Conservation (phyloP, 2,329 filamentous ascomycete species). For the Cryoendolithus antarcticus region DNA sequence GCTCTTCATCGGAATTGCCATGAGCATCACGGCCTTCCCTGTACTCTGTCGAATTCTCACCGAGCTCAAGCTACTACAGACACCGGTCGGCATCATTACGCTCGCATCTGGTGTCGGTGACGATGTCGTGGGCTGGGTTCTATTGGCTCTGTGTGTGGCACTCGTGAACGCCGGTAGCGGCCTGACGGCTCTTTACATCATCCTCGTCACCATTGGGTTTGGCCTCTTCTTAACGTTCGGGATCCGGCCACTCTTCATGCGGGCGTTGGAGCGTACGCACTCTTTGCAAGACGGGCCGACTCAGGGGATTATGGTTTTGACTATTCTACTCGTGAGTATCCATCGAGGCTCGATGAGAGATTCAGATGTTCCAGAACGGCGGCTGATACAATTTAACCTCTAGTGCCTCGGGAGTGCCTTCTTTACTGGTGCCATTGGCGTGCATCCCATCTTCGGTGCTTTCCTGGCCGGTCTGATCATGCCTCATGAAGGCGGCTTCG, state of each 20-base stretch:
- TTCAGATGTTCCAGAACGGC: slow-evolving; percentile 20
- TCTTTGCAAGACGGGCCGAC: slow-evolving; percentile 75
- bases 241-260: slow-evolving; percentile 61
- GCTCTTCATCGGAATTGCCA: slow-evolving; percentile 72
- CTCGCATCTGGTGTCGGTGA: slow-evolving; percentile 83
- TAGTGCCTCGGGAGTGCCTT: slow-evolving; percentile 54
- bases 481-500: slow-evolving; percentile 74
- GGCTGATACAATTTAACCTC: too few species aligned
- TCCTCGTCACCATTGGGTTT: slow-evolving; percentile 62
- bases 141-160: slow-evolving; percentile 83
- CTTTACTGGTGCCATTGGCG: slow-evolving; percentile 77
- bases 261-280: slow-evolving; percentile 56
- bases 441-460: slow-evolving; percentile 84
- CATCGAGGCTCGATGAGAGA: neutral
- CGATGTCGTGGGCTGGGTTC: slow-evolving; percentile 76
- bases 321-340: slow-evolving; percentile 51
- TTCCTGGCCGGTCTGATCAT: slow-evolving; percentile 79
- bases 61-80: slow-evolving; percentile 69
- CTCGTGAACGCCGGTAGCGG: slow-evolving; percentile 75
- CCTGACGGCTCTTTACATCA: slow-evolving; percentile 66
- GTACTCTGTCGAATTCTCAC: slow-evolving; percentile 84
- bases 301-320: slow-evolving; percentile 68
- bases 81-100: slow-evolving; percentile 71
- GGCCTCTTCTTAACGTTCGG: slow-evolving; percentile 58
- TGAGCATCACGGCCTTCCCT: slow-evolving; percentile 48